Evolutionary conservation across 331 rosid species (phyloP).

Genomic region (Telfairia occidentalis): DNA sequence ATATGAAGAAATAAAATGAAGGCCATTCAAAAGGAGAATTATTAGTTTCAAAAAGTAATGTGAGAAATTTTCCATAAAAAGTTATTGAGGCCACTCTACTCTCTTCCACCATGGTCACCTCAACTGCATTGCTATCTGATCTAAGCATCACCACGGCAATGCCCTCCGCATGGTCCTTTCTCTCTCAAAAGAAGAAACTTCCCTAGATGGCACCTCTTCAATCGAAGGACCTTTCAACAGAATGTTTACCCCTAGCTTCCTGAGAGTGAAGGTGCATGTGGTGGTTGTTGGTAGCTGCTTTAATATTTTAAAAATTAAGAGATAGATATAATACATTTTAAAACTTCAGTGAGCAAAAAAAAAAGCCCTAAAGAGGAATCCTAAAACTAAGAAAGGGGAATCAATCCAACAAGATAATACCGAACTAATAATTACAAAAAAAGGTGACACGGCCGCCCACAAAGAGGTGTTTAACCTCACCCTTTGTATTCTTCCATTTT

Average conservation of each 20-base stretch:
- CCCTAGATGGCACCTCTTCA: background rate
- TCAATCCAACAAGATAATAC: no score
- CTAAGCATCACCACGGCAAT: background rate
- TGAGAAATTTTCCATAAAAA: background rate
- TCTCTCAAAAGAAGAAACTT: background rate
- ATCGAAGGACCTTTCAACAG: background rate
- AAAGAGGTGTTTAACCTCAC: no score
- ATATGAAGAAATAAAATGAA: background rate
- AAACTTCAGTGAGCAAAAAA: background rate
- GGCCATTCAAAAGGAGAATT: conserved; percentile 2
- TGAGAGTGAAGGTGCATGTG: background rate
- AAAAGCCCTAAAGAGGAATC: no score
- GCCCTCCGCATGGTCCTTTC: background rate
- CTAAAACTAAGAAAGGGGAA: no score
- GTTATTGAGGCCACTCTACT: background rate
- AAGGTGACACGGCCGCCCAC: no score
- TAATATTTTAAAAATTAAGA: background rate
- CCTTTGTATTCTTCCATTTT: no score
- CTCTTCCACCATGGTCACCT: conserved; percentile 1
- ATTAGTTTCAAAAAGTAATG: background rate
- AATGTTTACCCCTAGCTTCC: background rate
- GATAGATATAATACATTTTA: background rate
- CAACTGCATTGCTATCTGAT: background rate
- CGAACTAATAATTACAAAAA: no score
- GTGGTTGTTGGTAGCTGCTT: background rate